Conservation (phyloP, 2,329 filamentous ascomycete species). For the Colletotrichum lupini region DNA sequence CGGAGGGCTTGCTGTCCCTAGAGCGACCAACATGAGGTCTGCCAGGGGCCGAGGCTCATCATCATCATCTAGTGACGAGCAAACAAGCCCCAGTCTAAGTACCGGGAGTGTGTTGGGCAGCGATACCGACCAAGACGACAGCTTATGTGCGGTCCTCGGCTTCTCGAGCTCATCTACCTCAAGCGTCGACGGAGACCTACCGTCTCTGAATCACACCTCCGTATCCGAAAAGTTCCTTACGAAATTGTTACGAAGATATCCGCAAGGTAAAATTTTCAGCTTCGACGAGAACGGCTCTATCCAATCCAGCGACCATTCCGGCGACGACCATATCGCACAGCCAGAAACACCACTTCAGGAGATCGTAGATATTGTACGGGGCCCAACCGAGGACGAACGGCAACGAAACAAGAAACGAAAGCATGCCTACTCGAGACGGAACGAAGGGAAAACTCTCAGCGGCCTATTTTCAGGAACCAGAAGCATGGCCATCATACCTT, state of each 20-base stretch:
- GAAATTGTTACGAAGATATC: slow-evolving; percentile 55
- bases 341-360: neutral
- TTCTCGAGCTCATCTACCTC: slow-evolving; percentile 49
- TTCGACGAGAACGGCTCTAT: slow-evolving; percentile 52
- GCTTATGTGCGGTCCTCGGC: slow-evolving; percentile 48
- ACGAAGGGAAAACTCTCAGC: slow-evolving; percentile 45
- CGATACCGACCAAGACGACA: neutral
- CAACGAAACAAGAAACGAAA: neutral
- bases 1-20: slow-evolving; percentile 39
- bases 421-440: slow-evolving; percentile 24
- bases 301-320: slow-evolving; percentile 44
- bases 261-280: slow-evolving; percentile 58
- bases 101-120: neutral
- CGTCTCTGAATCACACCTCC: slow-evolving; percentile 31
- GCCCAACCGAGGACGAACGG: neutral
- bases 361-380: neutral
- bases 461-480: slow-evolving; percentile 54
- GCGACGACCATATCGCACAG: slow-evolving; percentile 30
- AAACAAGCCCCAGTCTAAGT: neutral
- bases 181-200: slow-evolving; percentile 44
- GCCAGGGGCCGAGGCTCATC: slow-evolving; percentile 25
- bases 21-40: neutral
- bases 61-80: slow-evolving; percentile 38
- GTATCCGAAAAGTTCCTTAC: slow-evolving; percentile 53
- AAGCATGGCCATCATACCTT: slow-evolving; percentile 58